These are phyloP conservation scores for Sphagnum magellanicum DNA, from an alignment of 228 moss, liverwort and hornwort species.

Conservation along the genomic window DNA sequence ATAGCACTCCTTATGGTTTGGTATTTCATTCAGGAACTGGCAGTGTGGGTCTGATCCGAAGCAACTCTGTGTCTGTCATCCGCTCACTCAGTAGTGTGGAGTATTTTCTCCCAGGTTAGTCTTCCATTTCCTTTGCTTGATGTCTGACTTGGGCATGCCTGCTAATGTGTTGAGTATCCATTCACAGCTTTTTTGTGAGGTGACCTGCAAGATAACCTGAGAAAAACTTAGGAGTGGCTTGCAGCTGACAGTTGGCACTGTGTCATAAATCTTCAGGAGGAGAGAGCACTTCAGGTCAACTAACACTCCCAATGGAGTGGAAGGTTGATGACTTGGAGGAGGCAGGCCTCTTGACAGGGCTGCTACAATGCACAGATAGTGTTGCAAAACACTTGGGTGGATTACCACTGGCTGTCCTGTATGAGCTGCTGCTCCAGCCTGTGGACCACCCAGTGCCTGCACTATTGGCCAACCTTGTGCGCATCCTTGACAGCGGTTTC, in stretches of 20 bases:
- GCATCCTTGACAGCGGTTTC: constrained; percentile 73
- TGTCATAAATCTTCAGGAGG: neutral
- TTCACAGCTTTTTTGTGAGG: neutral
- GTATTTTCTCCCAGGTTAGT: constrained; percentile 43
- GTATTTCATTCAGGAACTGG: constrained; percentile 50
- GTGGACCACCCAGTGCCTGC: constrained; percentile 47
- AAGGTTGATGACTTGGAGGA: constrained; percentile 49
- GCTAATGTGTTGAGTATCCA: neutral
- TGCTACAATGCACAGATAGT: constrained; percentile 55
- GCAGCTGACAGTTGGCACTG: no score
- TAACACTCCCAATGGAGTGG: constrained; percentile 58
- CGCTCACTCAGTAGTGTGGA: constrained; percentile 72
- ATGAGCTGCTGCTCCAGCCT: constrained; percentile 74
- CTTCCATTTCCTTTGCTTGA: constrained; percentile 3
- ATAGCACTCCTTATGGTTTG: constrained; percentile 62
- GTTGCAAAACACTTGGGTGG: constrained; percentile 65
- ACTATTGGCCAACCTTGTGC: constrained; percentile 51
- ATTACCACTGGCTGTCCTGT: constrained; percentile 72
- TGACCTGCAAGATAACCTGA: neutral
- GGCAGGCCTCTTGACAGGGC: constrained; percentile 39
- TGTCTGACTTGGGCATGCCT: neutral
- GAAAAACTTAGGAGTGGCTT: no score
- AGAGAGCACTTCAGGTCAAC: neutral
- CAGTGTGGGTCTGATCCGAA: constrained; percentile 75
- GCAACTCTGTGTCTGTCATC: constrained; percentile 68